Conservation (phyloP, 306 rosid species). For the Sechiopsis laciniata region DNA sequence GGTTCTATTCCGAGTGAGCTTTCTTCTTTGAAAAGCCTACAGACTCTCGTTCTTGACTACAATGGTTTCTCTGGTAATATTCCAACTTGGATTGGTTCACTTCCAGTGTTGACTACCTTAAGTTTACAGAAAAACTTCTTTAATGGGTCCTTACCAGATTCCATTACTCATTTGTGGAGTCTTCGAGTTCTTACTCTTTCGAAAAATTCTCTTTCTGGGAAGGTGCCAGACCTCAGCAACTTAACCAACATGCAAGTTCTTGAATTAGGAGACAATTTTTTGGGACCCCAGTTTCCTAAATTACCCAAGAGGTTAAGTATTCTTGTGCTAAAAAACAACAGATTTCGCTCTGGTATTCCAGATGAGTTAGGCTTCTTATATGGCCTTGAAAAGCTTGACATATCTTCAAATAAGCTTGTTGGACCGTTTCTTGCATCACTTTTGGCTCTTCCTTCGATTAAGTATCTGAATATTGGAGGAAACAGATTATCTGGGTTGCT, state of each 20-base stretch:
- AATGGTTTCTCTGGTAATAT: conserved; percentile 53
- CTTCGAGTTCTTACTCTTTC: conserved; percentile 68
- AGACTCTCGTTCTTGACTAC: conserved; percentile 64
- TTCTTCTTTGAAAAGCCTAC: conserved; percentile 54
- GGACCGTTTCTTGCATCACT: conserved; percentile 63
- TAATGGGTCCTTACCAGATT: conserved; percentile 56
- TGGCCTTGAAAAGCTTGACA: conserved; percentile 71
- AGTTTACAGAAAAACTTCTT: conserved; percentile 57
- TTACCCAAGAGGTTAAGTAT: conserved; percentile 52
- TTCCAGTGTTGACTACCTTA: conserved; percentile 59
- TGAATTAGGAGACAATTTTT: conserved; percentile 52
- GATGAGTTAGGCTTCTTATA: conserved; percentile 41
- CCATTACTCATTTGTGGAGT: conserved; percentile 39
- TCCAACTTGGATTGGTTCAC: conserved; percentile 50
- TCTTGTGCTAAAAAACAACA: conserved; percentile 65
- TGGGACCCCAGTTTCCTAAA: conserved; percentile 75
- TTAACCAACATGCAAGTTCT: conserved; percentile 71
- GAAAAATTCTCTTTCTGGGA: conserved; percentile 55
- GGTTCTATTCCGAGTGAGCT: conserved; percentile 53
- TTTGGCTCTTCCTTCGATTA: conserved; percentile 62
- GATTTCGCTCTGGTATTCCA: conserved; percentile 52
- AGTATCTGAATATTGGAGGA: conserved; percentile 59
- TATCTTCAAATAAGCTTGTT: conserved; percentile 66
- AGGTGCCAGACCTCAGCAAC: conserved; percentile 52
- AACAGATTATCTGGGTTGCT: conserved; percentile 78